phyloP scores from a whole-genome alignment of 306 rosid genomes.

The Gleditsia sinensis region DNA sequence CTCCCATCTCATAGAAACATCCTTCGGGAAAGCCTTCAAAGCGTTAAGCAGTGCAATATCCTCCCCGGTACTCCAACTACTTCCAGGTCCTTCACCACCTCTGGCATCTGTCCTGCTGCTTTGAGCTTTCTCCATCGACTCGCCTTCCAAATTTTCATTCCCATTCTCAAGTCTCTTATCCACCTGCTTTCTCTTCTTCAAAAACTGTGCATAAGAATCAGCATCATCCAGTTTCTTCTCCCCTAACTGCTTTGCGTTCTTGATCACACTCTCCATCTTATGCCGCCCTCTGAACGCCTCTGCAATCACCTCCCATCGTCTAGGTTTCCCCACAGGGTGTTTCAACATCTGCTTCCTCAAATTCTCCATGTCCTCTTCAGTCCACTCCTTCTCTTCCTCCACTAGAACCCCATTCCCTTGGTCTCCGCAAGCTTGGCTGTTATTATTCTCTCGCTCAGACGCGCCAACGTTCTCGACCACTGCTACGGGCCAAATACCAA shows the following conservation, averaged over 20 bases:
- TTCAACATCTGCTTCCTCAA: slow-evolving; percentile 83
- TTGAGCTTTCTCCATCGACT: slow-evolving; percentile 33
- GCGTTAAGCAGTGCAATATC: slow-evolving; percentile 89
- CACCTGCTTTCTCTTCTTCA: slow-evolving; percentile 76
- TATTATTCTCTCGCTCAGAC: slow-evolving; percentile 33
- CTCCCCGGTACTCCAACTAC: slow-evolving; percentile 66
- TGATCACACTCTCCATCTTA: slow-evolving; percentile 76
- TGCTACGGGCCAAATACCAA: not conserved
- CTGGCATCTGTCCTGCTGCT: slow-evolving; percentile 3
- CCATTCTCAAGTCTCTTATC: slow-evolving; percentile 66
- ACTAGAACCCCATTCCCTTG: slow-evolving; percentile 22
- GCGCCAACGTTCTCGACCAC: slow-evolving; percentile 1
- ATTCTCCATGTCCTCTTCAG: slow-evolving; percentile 70
- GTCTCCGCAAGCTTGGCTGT: slow-evolving; percentile 15
- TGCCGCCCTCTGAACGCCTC: slow-evolving; percentile 78
- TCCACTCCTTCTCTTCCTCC: slow-evolving; percentile 77
- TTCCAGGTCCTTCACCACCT: slow-evolving; percentile 18
- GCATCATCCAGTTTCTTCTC: slow-evolving; percentile 72
- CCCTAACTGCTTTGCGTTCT: slow-evolving; percentile 72
- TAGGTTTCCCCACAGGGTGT: slow-evolving; percentile 84
- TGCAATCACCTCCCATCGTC: slow-evolving; percentile 85
- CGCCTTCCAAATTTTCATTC: slow-evolving; percentile 33
- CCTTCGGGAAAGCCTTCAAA: slow-evolving; percentile 85
- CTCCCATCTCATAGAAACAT: slow-evolving; percentile 93
- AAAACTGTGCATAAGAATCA: slow-evolving; percentile 73